A percentile compares a stretch with the other conserved stretches of the same genome.
Conservation (phyloP, 202 grass and related monocot genomes). For the Miscanthus sacchariflorus region DNA sequence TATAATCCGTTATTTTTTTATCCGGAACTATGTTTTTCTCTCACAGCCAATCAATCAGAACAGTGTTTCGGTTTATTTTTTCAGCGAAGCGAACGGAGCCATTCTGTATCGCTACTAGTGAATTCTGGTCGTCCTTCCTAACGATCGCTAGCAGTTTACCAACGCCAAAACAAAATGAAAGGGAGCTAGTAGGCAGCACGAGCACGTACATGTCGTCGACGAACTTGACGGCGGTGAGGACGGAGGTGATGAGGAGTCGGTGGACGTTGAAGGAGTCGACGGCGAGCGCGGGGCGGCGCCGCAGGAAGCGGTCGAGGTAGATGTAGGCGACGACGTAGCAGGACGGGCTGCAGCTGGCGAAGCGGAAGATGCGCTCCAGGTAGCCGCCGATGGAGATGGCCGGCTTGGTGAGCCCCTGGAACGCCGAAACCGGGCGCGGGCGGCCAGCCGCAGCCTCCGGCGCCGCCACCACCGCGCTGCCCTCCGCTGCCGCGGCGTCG, state of each 20-base stretch:
- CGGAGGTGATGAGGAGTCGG: conserved; percentile 91
- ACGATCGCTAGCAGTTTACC: neutral
- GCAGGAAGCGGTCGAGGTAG: conserved; percentile 93
- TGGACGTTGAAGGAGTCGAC: conserved; percentile 99
- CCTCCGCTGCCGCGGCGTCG: conserved; percentile 44
- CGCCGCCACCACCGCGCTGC: neutral
- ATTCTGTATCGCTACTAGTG: neutral
- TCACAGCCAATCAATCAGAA: no score
- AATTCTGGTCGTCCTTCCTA: neutral
- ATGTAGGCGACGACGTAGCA: conserved; percentile 96
- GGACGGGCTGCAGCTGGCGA: conserved; percentile 86
- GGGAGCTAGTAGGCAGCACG: neutral
- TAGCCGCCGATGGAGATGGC: conserved; percentile 84
- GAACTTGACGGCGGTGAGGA: conserved; percentile 98
- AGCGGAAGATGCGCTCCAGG: conserved; percentile 97
- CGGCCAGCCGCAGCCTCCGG: neutral
- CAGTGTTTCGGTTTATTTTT: no score
- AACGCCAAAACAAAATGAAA: neutral
- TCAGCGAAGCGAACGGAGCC: no score
- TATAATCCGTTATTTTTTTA: no score
- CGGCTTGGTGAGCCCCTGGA: conserved; percentile 89
- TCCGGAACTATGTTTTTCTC: no score
- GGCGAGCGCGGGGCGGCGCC: conserved; percentile 71
- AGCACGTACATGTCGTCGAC: conserved; percentile 94
- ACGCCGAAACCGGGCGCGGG: conserved; percentile 60